Evolutionary conservation across 176 grass and related monocot genomes (phyloP).

Genomic region (Eragrostis nindensis): DNA sequence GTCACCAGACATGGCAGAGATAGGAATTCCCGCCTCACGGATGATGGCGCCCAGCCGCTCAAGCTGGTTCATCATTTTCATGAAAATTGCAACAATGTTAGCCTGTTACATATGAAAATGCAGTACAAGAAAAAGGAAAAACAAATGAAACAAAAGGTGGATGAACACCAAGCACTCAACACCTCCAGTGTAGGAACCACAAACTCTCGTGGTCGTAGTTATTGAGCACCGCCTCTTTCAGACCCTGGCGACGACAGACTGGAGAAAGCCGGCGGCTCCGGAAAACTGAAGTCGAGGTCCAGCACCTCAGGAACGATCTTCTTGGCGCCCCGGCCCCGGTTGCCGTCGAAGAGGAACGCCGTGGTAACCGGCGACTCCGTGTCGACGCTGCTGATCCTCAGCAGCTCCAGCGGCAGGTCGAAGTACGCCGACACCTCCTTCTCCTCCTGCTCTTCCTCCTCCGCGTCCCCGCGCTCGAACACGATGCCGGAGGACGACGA

Average conservation of each 20-base stretch:
- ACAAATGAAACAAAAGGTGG: no score
- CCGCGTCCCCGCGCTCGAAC: slow-evolving; percentile 32
- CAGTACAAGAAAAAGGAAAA: no score
- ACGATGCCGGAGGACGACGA: slow-evolving; percentile 40
- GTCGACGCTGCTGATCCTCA: slow-evolving; percentile 53
- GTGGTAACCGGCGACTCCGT: slow-evolving; percentile 52
- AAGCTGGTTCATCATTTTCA: no score
- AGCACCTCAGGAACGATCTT: slow-evolving; percentile 40
- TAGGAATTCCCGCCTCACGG: no score
- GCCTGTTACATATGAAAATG: no score
- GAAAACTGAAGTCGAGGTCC: slow-evolving; percentile 55
- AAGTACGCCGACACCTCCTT: slow-evolving; percentile 54
- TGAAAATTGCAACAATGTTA: no score
- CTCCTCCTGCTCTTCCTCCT: slow-evolving; percentile 21
- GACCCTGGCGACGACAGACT: slow-evolving; percentile 19
- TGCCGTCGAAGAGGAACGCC: slow-evolving; percentile 59
- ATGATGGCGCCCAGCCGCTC: no score
- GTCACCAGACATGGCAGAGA: no score
- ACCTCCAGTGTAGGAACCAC: background rate
- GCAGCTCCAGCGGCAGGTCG: slow-evolving; percentile 57
- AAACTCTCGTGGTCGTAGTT: no score
- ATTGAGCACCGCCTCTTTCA: background rate
- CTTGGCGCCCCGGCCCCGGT: slow-evolving; percentile 5
- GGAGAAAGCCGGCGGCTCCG: slow-evolving; percentile 43
- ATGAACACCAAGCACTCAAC: no score